A percentile compares a stretch with the other conserved stretches of the same genome.
phyloP scores from a whole-genome alignment of 163 green algal species.

The Scenedesmus sp. region DNA sequence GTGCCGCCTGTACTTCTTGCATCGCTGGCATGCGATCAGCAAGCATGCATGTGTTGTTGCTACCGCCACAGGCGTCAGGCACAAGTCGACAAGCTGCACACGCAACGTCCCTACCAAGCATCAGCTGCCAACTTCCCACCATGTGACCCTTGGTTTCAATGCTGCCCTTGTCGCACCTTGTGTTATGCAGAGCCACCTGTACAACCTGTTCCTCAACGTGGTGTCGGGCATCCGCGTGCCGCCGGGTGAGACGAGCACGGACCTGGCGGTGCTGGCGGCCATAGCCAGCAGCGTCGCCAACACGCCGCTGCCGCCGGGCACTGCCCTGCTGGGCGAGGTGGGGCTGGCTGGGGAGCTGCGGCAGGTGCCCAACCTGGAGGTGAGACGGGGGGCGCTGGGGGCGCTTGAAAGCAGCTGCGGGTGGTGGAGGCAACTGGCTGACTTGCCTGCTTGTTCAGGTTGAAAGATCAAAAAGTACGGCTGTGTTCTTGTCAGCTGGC shows the following conservation, averaged over 20 bases:
- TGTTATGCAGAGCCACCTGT: background rate
- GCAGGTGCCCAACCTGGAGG: constrained; percentile 35
- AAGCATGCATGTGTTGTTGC: too few species aligned
- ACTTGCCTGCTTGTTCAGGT: background rate
- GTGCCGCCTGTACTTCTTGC: too few species aligned
- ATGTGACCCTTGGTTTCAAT: too few species aligned
- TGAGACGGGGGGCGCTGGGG: background rate
- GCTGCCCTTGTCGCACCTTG: background rate
- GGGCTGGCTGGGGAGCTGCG: constrained; percentile 53
- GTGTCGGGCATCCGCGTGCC: constrained; percentile 61
- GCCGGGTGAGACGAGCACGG: constrained; percentile 63
- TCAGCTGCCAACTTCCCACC: too few species aligned
- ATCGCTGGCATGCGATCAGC: too few species aligned
- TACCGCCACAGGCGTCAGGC: too few species aligned
- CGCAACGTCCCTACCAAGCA: too few species aligned
- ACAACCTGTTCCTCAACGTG: constrained; percentile 73
- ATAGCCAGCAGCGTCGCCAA: constrained; percentile 53
- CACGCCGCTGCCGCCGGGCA: background rate
- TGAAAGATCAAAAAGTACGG: background rate
- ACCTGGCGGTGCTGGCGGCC: constrained; percentile 71
- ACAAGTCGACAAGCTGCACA: too few species aligned
- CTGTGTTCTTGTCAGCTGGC: background rate
- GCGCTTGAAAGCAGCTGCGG: too few species aligned
- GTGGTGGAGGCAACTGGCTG: too few species aligned
- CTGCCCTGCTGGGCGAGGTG: constrained; percentile 48